Conservation (phyloP, 106 monocot genomes). For the Acorus gramineus region DNA sequence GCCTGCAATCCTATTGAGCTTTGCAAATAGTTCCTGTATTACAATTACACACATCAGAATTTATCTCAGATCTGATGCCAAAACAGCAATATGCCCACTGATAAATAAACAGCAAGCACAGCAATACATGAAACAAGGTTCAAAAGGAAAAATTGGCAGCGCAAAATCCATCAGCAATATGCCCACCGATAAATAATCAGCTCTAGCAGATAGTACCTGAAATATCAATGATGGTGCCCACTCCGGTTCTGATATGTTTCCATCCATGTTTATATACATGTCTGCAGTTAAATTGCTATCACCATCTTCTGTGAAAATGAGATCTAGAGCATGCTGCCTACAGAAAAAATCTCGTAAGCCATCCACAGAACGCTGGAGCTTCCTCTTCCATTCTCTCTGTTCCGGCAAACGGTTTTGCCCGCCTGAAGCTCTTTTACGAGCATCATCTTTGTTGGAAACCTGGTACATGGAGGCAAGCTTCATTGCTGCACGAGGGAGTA, state of each 20-base stretch:
- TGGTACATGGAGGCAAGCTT: conserved; percentile 61
- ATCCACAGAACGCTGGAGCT: conserved; percentile 68
- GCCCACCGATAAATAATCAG: too few species aligned
- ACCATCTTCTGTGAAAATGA: conserved; percentile 94
- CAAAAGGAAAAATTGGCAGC: too few species aligned
- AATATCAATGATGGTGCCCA: conserved; percentile 79
- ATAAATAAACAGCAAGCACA: too few species aligned
- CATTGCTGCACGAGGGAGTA: conserved; percentile 77
- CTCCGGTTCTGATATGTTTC: conserved; percentile 34
- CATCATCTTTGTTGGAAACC: conserved; percentile 35
- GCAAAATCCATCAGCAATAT: too few species aligned
- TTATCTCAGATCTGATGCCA: too few species aligned
- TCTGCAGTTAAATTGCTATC: conserved; percentile 69
- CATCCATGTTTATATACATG: conserved; percentile 79
- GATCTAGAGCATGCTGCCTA: conserved; percentile 87
- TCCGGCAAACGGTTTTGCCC: conserved; percentile 58
- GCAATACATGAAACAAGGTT: too few species aligned
- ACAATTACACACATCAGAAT: neutral
- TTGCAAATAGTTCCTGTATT: conserved; percentile 73
- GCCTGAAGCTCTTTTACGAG: conserved; percentile 44
- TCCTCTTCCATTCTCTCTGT: conserved; percentile 91
- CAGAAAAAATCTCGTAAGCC: conserved; percentile 73
- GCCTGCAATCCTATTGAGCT: conserved; percentile 70
- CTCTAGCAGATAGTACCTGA: conserved; percentile 39
- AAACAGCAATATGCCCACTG: too few species aligned